Percentiles rank a stretch among this genome's conserved stretches.
Conservation (phyloP, 306 rosid species). For the Citrullus amarus region DNA sequence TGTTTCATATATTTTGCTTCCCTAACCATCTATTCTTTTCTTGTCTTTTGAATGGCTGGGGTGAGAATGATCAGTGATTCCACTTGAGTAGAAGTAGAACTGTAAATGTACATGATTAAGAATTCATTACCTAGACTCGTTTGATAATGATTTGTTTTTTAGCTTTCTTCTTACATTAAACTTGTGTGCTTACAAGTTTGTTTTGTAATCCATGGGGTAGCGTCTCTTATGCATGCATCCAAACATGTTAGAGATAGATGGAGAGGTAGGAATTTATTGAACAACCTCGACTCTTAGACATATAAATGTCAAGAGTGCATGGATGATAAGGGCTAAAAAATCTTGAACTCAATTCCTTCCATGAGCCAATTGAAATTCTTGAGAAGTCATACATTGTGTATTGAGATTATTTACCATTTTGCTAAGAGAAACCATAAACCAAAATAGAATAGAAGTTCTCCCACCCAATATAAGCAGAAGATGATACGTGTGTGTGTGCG, state of each 20-base stretch:
- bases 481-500: too few relatives aligned
- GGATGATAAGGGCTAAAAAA: constrained; percentile 8
- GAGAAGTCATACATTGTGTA: too few relatives aligned
- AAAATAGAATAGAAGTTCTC: neutral
- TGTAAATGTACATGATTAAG: neutral
- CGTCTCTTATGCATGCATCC: neutral
- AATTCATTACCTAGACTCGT: neutral
- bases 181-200: neutral
- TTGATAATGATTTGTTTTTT: neutral
- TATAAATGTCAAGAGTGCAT: neutral
- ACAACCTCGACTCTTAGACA: neutral
- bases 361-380: neutral
- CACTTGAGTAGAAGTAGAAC: neutral
- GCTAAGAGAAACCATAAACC: neutral
- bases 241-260: neutral
- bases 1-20: neutral
- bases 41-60: neutral
- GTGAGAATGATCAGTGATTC: neutral
- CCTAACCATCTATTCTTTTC: neutral
- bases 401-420: too few relatives aligned
- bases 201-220: neutral
- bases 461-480: neutral
- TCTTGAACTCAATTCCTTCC: neutral
- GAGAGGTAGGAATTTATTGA: neutral
- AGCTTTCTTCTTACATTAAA: neutral